Evolutionary conservation across 1,139 yeast species (phyloP), one percentile per base, ranked within the genome.

Genomic region (Zygosaccharomyces pseudobailii): DNA sequence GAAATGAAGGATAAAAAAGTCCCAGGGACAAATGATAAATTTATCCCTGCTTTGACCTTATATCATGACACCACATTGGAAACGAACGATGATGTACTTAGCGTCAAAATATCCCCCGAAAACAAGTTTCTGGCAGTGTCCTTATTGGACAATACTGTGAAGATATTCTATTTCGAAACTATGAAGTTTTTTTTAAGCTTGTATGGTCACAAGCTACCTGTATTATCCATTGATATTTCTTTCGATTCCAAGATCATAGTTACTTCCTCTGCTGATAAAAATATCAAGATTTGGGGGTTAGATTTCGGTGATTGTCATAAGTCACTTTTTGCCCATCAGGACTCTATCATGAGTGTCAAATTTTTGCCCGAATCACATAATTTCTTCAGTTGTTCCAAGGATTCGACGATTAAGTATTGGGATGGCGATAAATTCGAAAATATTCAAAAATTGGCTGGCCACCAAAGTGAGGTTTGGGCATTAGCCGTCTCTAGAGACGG

Each of bases 301-400:
- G 98, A 92, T 67, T 92, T 92, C 66, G 99, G 99, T 68, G 99
- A 92, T 68, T 92, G 98, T 72, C 98, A 92, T 68, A 85, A 84
- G 66, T 90, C 97, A 3, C 80, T 92, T 30, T 92, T 94, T 67
- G 99, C 95, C 1, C 99, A 92, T 63, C 96, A 89, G 62, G 99
- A 92, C 66, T 84, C 96, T 4, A 86, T 92, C 51, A 87, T 92
- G 95, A 77, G 78, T 56, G 96, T 90, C 31, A 78, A 72, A 51
- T 92, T 92, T 62, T 78, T 89, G 51, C 94, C 95, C 1, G 84
- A 82, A 17, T 76, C 87, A 9, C 96, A 90, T 65, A 81, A 90
- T 66, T 89, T 94, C 66, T 87, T 94, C 68, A 85, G 96, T 44
- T 82, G 89, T 50, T 84, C 94, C 41, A 92, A 92, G 65, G 99